These are phyloP conservation scores for Ramalina intermedia DNA, from an alignment of 495 filamentous ascomycete species.

Conservation along the genomic window DNA sequence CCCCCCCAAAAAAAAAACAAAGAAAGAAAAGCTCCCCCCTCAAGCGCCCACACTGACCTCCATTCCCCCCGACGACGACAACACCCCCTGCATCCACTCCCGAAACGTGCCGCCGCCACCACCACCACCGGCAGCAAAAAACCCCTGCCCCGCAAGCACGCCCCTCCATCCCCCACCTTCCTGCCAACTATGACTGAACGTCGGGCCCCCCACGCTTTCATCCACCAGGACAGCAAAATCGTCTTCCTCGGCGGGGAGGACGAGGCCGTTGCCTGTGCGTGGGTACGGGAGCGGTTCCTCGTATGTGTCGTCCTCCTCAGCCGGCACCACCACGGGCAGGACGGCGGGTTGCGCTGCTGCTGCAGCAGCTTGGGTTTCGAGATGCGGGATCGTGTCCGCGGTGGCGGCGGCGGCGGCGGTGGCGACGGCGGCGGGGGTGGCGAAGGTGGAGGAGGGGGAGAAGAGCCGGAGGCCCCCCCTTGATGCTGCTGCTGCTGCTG, in stretches of 20 bases:
- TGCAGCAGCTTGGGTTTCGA: constrained; percentile 1
- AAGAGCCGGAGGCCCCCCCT: not conserved
- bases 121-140: not conserved
- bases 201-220: constrained; percentile 20
- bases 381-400: not conserved
- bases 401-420: constrained; percentile 2
- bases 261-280: constrained; percentile 41
- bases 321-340: constrained; percentile 9
- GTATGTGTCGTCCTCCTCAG: constrained; percentile 23
- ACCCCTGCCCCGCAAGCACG: not conserved
- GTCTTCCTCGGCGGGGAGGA: constrained; percentile 19
- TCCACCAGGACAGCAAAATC: constrained; percentile 32
- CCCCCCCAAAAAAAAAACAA: too few relatives aligned
- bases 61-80: not conserved
- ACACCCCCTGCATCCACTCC: not conserved
- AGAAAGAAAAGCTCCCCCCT: too few relatives aligned
- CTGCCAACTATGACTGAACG: constrained; percentile 29
- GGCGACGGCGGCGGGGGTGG: too few relatives aligned
- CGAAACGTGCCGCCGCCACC: not conserved
- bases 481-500: not conserved
- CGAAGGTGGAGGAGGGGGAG: too few relatives aligned
- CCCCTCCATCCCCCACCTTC: constrained; percentile 7
- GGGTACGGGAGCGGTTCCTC: constrained; percentile 48
- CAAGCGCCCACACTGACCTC: not conserved
- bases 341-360: not conserved